These are phyloP conservation scores for Teunomyces atbi DNA, from an alignment of 805 yeast species.

Conservation along the genomic window DNA sequence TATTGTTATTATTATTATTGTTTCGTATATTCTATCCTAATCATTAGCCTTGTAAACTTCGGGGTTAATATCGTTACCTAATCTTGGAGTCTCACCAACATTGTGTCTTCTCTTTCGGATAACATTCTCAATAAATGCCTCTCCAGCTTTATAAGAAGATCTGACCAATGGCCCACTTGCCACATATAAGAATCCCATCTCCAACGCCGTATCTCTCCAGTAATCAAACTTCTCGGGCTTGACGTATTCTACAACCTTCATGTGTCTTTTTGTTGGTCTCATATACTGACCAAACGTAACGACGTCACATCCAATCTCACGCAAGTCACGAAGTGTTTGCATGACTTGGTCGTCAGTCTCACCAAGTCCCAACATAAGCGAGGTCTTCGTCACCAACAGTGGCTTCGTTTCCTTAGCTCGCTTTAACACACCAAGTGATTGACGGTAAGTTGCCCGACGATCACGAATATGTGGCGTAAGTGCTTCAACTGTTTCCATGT, in stretches of 20 bases:
- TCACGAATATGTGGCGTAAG: constrained; percentile 94
- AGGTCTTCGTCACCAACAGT: constrained; percentile 82
- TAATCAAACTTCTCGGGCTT: constrained; percentile 91
- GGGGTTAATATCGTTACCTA: constrained; percentile 23
- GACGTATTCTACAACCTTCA: constrained; percentile 95
- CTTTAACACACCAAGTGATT: constrained; percentile 71
- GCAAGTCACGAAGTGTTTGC: constrained; percentile 71
- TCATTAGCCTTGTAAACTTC: constrained; percentile 5
- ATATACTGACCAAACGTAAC: constrained; percentile 98
- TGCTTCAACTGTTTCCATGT: constrained; percentile 92
- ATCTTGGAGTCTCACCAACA: constrained; percentile 42
- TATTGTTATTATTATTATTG: neutral
- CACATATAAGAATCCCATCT: constrained; percentile 91
- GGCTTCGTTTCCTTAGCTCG: constrained; percentile 81
- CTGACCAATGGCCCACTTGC: constrained; percentile 97
- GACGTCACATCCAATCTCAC: constrained; percentile 80
- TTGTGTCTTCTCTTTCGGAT: constrained; percentile 67
- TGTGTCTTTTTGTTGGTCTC: constrained; percentile 98
- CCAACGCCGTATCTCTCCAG: constrained; percentile 85
- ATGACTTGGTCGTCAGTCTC: constrained; percentile 89
- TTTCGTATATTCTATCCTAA: neutral
- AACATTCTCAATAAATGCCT: constrained; percentile 92
- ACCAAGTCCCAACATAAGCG: constrained; percentile 95
- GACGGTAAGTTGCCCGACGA: constrained; percentile 93
- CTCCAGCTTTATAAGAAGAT: constrained; percentile 97